These are phyloP conservation scores for Exophiala lecanii-corni DNA, from an alignment of 2,329 filamentous ascomycete species.

Conservation along the genomic window DNA sequence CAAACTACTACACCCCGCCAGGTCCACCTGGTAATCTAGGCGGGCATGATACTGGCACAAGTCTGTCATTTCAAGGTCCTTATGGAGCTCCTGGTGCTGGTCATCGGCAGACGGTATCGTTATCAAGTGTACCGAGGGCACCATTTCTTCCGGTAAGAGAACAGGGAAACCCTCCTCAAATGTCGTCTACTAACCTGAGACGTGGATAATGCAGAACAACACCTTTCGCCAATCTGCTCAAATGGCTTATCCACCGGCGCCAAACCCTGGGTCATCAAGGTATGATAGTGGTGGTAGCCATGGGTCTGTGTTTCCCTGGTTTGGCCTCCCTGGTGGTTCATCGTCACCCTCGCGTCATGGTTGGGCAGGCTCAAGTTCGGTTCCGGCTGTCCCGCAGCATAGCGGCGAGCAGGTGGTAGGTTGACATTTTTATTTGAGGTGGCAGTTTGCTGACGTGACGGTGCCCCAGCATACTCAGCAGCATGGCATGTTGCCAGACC, in stretches of 20 bases:
- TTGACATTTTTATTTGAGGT: too few species aligned
- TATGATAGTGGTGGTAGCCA: not conserved
- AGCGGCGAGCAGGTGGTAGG: too few species aligned
- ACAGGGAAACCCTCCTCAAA: too few species aligned
- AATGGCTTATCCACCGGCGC: too few species aligned
- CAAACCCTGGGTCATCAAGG: not conserved
- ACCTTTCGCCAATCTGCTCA: too few species aligned
- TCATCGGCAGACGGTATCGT: slow-evolving; percentile 1
- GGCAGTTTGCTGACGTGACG: too few species aligned
- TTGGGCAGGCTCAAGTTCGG: too few species aligned
- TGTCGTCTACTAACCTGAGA: too few species aligned
- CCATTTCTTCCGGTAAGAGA: not conserved
- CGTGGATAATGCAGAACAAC: too few species aligned
- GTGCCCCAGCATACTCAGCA: too few species aligned
- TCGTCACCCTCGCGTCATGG: not conserved
- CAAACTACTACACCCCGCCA: slow-evolving; percentile 7
- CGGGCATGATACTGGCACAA: not conserved
- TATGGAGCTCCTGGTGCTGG: slow-evolving; percentile 8
- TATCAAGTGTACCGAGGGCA: not conserved
- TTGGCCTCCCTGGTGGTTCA: not conserved
- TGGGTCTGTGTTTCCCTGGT: not conserved
- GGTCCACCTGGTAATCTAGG: not conserved
- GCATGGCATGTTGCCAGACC: not conserved
- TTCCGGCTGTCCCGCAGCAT: too few species aligned
- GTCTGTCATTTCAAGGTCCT: not conserved